Evolutionary conservation across 176 grass and related monocot genomes (phyloP).

Genomic region (Aegilops umbellulata): DNA sequence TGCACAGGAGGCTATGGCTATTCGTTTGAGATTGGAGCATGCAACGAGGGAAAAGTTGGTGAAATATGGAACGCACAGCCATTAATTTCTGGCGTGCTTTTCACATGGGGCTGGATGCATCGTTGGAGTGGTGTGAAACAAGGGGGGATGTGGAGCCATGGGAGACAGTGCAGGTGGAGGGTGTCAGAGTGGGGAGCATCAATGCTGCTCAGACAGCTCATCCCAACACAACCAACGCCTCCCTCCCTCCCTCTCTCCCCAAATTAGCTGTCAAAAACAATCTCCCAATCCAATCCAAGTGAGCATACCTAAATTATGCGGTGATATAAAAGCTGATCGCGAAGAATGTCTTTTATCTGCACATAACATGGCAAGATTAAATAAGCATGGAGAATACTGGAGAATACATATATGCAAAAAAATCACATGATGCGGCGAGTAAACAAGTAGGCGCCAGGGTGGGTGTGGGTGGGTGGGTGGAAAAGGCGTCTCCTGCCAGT

Average conservation of each 20-base stretch:
- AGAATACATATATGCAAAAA: background rate
- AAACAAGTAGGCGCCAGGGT: background rate
- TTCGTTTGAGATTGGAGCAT: background rate
- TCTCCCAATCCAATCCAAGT: background rate
- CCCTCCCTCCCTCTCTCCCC: background rate
- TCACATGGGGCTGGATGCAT: background rate
- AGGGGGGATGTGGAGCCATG: background rate
- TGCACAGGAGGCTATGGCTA: too few relatives aligned
- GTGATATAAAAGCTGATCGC: constrained; percentile 11
- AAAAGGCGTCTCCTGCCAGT: constrained; percentile 26
- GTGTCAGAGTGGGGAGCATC: constrained; percentile 68
- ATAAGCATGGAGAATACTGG: background rate
- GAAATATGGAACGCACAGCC: background rate
- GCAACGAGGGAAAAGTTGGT: background rate
- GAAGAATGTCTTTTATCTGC: constrained; percentile 31
- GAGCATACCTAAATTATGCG: background rate
- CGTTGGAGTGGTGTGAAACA: background rate
- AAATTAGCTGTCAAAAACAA: background rate
- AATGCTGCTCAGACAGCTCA: constrained; percentile 76
- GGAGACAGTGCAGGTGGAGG: constrained; percentile 55
- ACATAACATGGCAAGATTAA: background rate
- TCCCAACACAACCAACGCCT: constrained; percentile 37
- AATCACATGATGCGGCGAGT: background rate
- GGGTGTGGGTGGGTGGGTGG: background rate
- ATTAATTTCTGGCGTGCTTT: background rate